A percentile compares a stretch with the other conserved stretches of the same genome.
phyloP scores from a whole-genome alignment of 1,284 basidiomycete species.

The Cutaneotrichosporon cyanovorans region DNA sequence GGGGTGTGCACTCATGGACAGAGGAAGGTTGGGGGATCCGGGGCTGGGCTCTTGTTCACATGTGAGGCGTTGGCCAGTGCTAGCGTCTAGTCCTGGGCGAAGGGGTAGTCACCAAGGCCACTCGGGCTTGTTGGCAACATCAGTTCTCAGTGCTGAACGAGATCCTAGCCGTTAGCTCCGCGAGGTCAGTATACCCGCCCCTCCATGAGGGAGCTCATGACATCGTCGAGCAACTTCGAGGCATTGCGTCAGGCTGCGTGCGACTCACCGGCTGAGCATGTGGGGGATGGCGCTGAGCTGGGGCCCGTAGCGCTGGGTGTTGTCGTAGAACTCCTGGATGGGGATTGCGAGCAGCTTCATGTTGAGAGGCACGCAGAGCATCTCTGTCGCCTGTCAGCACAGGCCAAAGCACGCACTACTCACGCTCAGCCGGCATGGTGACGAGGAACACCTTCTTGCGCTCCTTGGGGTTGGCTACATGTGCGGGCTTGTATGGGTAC shows the following conservation, averaged over 20 bases:
- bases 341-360: slow-evolving; percentile 97
- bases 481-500: slow-evolving; percentile 96
- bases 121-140: too few relatives aligned
- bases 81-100: too few relatives aligned
- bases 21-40: too few relatives aligned
- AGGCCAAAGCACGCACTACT: neutral
- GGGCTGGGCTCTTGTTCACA: too few relatives aligned
- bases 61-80: too few relatives aligned
- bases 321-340: slow-evolving; percentile 94
- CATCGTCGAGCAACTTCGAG: too few relatives aligned
- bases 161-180: too few relatives aligned
- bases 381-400: slow-evolving; percentile 54
- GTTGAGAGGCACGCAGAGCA: slow-evolving; percentile 92
- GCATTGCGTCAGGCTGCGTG: neutral
- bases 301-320: slow-evolving; percentile 87
- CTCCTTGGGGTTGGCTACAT: slow-evolving; percentile 95
- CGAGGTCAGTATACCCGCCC: too few relatives aligned
- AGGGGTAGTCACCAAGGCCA: too few relatives aligned
- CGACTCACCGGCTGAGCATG: slow-evolving; percentile 69
- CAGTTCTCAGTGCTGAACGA: too few relatives aligned
- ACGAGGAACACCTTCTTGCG: slow-evolving; percentile 95
- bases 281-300: slow-evolving; percentile 92
- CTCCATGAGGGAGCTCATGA: neutral
- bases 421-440: slow-evolving; percentile 88
- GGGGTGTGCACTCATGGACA: too few relatives aligned